Evolutionary conservation across 495 filamentous ascomycete species (phyloP).

Genomic region (Lindgomyces ingoldianus): DNA sequence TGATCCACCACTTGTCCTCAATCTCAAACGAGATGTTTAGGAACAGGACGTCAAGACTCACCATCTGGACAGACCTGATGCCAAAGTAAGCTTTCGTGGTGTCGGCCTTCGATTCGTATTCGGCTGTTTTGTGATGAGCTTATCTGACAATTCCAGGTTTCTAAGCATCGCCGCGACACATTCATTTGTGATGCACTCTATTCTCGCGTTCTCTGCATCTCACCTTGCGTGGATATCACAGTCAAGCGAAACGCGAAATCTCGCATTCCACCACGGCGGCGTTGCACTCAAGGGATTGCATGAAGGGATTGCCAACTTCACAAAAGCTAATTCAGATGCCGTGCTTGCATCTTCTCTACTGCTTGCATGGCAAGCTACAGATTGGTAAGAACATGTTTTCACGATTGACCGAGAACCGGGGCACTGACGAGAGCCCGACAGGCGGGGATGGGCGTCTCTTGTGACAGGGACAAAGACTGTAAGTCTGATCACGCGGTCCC

Average conservation of each 20-base stretch:
- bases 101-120: constrained; percentile 36
- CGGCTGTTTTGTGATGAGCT: constrained; percentile 13
- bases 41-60: constrained; percentile 74
- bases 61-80: constrained; percentile 88
- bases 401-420: constrained; percentile 20
- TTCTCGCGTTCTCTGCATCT: constrained; percentile 86
- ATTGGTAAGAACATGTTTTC: constrained; percentile 70
- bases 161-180: constrained; percentile 77
- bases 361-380: constrained; percentile 92
- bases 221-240: constrained; percentile 85
- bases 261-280: constrained; percentile 83
- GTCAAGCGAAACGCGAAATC: constrained; percentile 76
- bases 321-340: constrained; percentile 82
- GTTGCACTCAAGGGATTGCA: constrained; percentile 85
- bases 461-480: constrained; percentile 90
- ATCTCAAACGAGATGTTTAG: constrained; percentile 80
- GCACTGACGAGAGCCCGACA: constrained; percentile 51
- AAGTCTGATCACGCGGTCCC: constrained; percentile 42
- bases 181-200: constrained; percentile 87
- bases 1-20: constrained; percentile 88
- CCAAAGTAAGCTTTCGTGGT: constrained; percentile 70
- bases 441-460: constrained; percentile 86
- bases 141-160: constrained; percentile 60
- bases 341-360: constrained; percentile 89
- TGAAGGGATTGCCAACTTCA: constrained; percentile 82